Evolutionary conservation across 768 basidiomycete genomes (phyloP).

Genomic region (Porpolomopsis calyptriformis): DNA sequence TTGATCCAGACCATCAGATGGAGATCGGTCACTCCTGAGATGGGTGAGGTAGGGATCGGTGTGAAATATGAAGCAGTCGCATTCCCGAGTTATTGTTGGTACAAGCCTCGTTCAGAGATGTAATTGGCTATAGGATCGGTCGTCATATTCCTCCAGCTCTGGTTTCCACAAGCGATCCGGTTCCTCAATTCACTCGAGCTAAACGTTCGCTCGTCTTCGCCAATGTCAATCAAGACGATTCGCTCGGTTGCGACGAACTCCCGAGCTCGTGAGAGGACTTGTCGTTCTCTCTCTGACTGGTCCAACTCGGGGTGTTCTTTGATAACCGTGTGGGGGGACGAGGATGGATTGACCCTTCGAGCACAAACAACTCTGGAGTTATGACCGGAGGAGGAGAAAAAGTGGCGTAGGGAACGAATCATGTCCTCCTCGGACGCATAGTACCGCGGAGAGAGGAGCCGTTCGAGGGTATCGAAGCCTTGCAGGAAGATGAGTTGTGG

Average conservation of each 20-base stretch:
- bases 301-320: background rate
- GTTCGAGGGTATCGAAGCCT: constrained; percentile 78
- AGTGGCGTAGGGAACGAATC: constrained; percentile 40
- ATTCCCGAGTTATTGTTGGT: constrained; percentile 16
- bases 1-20: no score
- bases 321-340: background rate
- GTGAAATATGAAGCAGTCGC: background rate
- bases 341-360: constrained; percentile 26
- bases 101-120: constrained; percentile 38
- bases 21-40: no score
- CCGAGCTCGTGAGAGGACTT: constrained; percentile 24
- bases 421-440: constrained; percentile 50
- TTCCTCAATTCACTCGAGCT: constrained; percentile 65
- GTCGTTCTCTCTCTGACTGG: constrained; percentile 2
- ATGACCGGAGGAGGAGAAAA: constrained; percentile 46
- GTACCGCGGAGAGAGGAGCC: constrained; percentile 67
- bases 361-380: constrained; percentile 59
- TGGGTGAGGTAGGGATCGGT: no score
- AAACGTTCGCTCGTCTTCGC: constrained; percentile 39
- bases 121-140: constrained; percentile 38
- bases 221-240: constrained; percentile 55
- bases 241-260: constrained; percentile 42
- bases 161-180: constrained; percentile 23
- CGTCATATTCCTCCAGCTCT: constrained; percentile 39
- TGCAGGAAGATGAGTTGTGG: constrained; percentile 59